Conservation (phyloP, 805 yeast genomes). For the Candida endomychidarum region DNA sequence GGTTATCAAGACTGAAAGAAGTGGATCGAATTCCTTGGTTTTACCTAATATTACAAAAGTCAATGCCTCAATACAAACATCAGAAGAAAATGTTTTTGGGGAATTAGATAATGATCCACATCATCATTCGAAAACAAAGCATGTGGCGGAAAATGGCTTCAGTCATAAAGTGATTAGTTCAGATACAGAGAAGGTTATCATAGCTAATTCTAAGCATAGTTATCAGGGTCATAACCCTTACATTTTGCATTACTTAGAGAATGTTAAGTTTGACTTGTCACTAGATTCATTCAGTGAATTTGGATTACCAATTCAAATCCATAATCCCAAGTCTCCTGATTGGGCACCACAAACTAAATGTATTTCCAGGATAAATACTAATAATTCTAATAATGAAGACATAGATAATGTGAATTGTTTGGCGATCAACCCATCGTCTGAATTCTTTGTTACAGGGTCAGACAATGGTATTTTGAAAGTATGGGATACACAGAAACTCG, state of each 20-base stretch:
- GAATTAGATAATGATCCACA: constrained; percentile 41
- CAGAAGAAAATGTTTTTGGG: constrained; percentile 43
- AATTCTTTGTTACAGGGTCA: constrained; percentile 75
- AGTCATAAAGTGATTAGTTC: constrained; percentile 40
- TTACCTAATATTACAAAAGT: constrained; percentile 31
- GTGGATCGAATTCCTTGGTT: constrained; percentile 25
- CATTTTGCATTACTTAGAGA: constrained; percentile 55
- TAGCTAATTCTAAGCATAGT: constrained; percentile 48
- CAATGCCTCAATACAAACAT: constrained; percentile 39
- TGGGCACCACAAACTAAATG: constrained; percentile 13
- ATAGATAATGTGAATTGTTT: constrained; percentile 51
- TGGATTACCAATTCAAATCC: constrained; percentile 38
- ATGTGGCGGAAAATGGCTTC: constrained; percentile 11
- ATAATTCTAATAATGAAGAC: constrained; percentile 48
- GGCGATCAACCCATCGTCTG: constrained; percentile 58
- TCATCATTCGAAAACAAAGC: constrained; percentile 2
- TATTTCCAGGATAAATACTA: constrained; percentile 9
- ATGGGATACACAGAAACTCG: constrained; percentile 74
- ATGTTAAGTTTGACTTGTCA: constrained; percentile 54
- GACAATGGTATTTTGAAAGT: constrained; percentile 68
- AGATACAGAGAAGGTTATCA: constrained; percentile 29
- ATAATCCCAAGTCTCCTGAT: constrained; percentile 4
- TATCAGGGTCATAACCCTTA: constrained; percentile 69
- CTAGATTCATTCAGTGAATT: constrained; percentile 66
- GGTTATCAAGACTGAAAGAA: constrained; percentile 11